Conservation (phyloP, 2,329 filamentous ascomycete genomes). For the Aspergillus sp. region DNA sequence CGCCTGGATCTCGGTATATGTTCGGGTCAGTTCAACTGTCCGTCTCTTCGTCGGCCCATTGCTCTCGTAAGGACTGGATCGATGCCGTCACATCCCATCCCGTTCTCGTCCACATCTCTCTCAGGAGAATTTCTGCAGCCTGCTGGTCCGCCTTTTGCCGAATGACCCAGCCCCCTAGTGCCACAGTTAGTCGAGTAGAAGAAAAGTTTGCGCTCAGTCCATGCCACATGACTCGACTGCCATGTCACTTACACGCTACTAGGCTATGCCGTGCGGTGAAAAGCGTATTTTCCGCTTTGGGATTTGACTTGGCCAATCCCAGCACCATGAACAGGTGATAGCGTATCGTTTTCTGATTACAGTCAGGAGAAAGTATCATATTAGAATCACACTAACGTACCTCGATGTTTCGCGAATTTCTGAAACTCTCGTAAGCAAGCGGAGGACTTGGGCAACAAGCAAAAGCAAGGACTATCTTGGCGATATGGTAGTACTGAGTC, state of each 20-base stretch:
- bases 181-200: not conserved
- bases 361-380: not conserved
- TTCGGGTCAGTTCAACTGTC: constrained; percentile 1
- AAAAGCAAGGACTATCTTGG: constrained; percentile 32
- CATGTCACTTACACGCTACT: constrained; percentile 25
- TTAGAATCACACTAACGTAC: not conserved
- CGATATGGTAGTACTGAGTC: constrained; percentile 38
- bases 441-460: constrained; percentile 14
- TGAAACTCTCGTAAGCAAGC: constrained; percentile 23
- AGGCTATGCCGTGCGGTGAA: constrained; percentile 31
- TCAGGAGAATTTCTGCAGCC: constrained; percentile 25
- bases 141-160: constrained; percentile 26
- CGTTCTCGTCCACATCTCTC: constrained; percentile 25
- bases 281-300: constrained; percentile 28
- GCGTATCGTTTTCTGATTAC: constrained; percentile 20
- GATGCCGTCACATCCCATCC: constrained; percentile 30
- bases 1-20: not conserved
- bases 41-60: constrained; percentile 24
- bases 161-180: constrained; percentile 30
- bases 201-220: not conserved
- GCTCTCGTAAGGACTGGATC: constrained; percentile 23
- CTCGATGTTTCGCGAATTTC: constrained; percentile 25
- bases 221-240: not conserved
- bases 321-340: constrained; percentile 26
- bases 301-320: constrained; percentile 29